Percentiles rank a stretch among this genome's conserved stretches.
Conservation (phyloP, 768 basidiomycete species). For the Jaapia argillacea region DNA sequence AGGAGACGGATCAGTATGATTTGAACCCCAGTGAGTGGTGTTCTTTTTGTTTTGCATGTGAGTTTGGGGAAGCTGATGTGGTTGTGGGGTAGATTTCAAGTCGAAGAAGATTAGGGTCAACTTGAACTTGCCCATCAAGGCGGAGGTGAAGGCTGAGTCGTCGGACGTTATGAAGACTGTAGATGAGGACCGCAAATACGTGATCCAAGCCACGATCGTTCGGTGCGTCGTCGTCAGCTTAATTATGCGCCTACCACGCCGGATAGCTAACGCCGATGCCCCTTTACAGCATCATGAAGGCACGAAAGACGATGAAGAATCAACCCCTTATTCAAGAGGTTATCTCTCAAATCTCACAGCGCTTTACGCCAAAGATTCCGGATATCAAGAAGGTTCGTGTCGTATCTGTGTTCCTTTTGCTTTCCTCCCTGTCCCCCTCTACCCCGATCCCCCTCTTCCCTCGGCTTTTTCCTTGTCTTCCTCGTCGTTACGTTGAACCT, state of each 20-base stretch:
- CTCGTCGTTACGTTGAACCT: neutral
- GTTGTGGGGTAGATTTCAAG: slow-evolving; percentile 55
- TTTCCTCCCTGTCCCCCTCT: no score
- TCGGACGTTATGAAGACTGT: slow-evolving; percentile 88
- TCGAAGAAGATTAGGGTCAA: slow-evolving; percentile 92
- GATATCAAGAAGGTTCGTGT: slow-evolving; percentile 91
- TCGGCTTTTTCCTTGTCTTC: no score
- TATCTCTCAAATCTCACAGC: slow-evolving; percentile 77
- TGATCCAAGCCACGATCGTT: slow-evolving; percentile 92
- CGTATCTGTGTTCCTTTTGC: neutral
- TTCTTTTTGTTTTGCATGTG: neutral
- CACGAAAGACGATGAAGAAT: slow-evolving; percentile 92
- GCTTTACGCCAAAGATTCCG: slow-evolving; percentile 88
- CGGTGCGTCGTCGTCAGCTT: slow-evolving; percentile 33
- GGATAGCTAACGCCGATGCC: slow-evolving; percentile 8
- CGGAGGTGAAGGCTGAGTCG: slow-evolving; percentile 87
- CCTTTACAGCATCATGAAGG: slow-evolving; percentile 82
- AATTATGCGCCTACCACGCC: neutral
- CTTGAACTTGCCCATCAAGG: slow-evolving; percentile 86
- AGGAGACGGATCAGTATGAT: slow-evolving; percentile 85
- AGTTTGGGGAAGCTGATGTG: slow-evolving; percentile 1
- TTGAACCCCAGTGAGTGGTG: slow-evolving; percentile 61
- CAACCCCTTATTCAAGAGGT: slow-evolving; percentile 85
- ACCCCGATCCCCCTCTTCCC: no score
- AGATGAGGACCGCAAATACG: slow-evolving; percentile 94